phyloP scores from a whole-genome alignment of 2,329 filamentous ascomycete genomes.

The Epichloe coenophiala region DNA sequence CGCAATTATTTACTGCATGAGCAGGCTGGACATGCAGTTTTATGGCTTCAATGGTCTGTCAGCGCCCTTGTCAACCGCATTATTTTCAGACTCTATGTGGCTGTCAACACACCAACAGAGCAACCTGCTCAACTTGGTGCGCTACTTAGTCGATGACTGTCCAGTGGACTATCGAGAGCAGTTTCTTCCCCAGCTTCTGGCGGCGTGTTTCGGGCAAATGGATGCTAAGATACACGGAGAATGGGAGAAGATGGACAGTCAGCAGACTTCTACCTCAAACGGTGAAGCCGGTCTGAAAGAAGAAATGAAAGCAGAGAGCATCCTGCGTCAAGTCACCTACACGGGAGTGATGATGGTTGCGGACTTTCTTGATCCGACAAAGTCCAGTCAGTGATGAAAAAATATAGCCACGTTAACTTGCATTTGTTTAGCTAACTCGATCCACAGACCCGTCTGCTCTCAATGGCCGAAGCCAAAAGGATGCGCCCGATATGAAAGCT shows the following conservation, averaged over 20 bases:
- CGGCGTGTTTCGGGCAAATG: slow-evolving; percentile 72
- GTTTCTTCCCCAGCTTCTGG: slow-evolving; percentile 75
- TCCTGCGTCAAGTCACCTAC: slow-evolving; percentile 82
- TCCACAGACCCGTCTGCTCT: slow-evolving; percentile 1
- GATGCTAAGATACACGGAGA: slow-evolving; percentile 77
- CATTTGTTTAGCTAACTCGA: slow-evolving; percentile 1
- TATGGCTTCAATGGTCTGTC: slow-evolving; percentile 83
- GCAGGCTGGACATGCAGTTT: slow-evolving; percentile 72
- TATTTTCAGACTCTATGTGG: slow-evolving; percentile 70
- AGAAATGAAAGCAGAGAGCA: slow-evolving; percentile 97
- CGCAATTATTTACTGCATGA: slow-evolving; percentile 88
- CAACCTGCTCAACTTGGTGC: slow-evolving; percentile 77
- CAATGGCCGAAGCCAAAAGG: neutral
- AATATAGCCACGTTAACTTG: neutral
- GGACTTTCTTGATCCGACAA: slow-evolving; percentile 67
- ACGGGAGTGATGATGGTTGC: slow-evolving; percentile 86
- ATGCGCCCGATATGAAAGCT: neutral
- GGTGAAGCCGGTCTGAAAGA: slow-evolving; percentile 70
- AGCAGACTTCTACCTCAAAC: slow-evolving; percentile 47
- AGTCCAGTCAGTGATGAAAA: slow-evolving; percentile 38
- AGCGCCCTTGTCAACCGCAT: slow-evolving; percentile 64
- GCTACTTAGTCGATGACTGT: slow-evolving; percentile 84
- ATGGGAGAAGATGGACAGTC: slow-evolving; percentile 64
- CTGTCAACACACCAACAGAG: slow-evolving; percentile 89
- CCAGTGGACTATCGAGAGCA: slow-evolving; percentile 62